Conservation (phyloP, 176 grass and related monocot species). For the Zoysia pacifica region DNA sequence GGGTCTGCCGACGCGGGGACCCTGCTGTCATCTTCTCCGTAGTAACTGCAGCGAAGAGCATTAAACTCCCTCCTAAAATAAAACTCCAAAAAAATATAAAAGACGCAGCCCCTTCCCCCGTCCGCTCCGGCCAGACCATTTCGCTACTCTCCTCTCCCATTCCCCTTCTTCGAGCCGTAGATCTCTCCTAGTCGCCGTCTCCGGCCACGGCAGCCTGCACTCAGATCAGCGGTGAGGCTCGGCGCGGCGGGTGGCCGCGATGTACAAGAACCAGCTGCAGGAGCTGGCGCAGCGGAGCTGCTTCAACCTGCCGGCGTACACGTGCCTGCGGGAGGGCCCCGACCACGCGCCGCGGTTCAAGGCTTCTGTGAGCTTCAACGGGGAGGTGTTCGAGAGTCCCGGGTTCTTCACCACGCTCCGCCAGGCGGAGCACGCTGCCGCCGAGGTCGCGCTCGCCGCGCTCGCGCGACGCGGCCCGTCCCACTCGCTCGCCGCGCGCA, state of each 20-base stretch:
- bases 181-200: conserved; percentile 44
- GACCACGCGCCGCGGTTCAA: conserved; percentile 99
- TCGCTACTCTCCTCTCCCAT: conserved; percentile 17
- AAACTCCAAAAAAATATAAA: neutral
- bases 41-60: neutral
- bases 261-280: conserved; percentile 99
- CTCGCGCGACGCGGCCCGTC: conserved; percentile 82
- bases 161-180: conserved; percentile 22
- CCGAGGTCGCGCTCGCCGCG: conserved; percentile 85
- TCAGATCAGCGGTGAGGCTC: conserved; percentile 12
- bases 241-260: conserved; percentile 33
- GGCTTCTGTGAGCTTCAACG: conserved; percentile 88
- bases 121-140: neutral
- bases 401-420: conserved; percentile 92
- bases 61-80: conserved; percentile 12
- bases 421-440: conserved; percentile 95
- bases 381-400: conserved; percentile 90
- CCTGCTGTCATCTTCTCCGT: neutral
- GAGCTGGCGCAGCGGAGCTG: conserved; percentile 99
- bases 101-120: neutral
- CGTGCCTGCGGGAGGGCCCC: conserved; percentile 89
- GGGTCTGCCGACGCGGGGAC: neutral
- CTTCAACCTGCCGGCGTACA: conserved; percentile 99
- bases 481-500: conserved; percentile 91
- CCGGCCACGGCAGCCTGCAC: conserved; percentile 45